A percentile compares a stretch with the other conserved stretches of the same genome.
Conservation (phyloP, 2,329 filamentous ascomycete species). For the Monosporascus ibericus region DNA sequence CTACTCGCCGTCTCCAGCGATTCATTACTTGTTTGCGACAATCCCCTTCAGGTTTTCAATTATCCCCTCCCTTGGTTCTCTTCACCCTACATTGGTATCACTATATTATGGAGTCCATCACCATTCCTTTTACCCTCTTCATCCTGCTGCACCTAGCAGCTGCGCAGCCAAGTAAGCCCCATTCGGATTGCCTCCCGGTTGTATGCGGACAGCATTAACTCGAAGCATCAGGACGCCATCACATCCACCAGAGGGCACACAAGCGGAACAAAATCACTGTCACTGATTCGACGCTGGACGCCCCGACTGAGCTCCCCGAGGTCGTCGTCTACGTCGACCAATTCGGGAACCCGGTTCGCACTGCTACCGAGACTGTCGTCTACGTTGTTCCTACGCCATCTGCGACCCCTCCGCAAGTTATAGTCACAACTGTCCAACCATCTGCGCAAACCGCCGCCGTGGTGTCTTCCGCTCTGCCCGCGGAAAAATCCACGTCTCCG, state of each 20-base stretch:
- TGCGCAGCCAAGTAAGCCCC: slow-evolving; percentile 33
- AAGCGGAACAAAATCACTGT: slow-evolving; percentile 26
- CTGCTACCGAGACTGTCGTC: slow-evolving; percentile 31
- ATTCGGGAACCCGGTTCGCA: slow-evolving; percentile 45
- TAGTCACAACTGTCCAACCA: slow-evolving; percentile 4
- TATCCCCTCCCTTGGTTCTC: slow-evolving; percentile 1
- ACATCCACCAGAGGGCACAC: slow-evolving; percentile 24
- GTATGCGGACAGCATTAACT: slow-evolving; percentile 4
- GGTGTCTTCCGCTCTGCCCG: slow-evolving; percentile 5
- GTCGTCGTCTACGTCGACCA: slow-evolving; percentile 57
- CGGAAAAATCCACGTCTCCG: slow-evolving; percentile 3
- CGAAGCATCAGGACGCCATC: slow-evolving; percentile 20
- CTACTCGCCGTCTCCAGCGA: slow-evolving; percentile 12
- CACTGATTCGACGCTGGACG: slow-evolving; percentile 30
- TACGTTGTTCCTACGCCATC: slow-evolving; percentile 15
- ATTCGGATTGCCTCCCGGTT: not conserved
- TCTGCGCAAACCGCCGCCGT: slow-evolving; percentile 4
- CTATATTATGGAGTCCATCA: slow-evolving; percentile 37
- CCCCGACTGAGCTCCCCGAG: slow-evolving; percentile 36
- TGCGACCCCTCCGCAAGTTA: slow-evolving; percentile 2
- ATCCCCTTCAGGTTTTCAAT: slow-evolving; percentile 11
- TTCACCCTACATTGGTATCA: slow-evolving; percentile 5
- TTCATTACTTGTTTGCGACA: slow-evolving; percentile 15
- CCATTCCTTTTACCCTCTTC: slow-evolving; percentile 30
- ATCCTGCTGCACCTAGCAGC: slow-evolving; percentile 33